phyloP scores from a whole-genome alignment of 2,329 filamentous ascomycete species.

The Calonectria multiphialidica region DNA sequence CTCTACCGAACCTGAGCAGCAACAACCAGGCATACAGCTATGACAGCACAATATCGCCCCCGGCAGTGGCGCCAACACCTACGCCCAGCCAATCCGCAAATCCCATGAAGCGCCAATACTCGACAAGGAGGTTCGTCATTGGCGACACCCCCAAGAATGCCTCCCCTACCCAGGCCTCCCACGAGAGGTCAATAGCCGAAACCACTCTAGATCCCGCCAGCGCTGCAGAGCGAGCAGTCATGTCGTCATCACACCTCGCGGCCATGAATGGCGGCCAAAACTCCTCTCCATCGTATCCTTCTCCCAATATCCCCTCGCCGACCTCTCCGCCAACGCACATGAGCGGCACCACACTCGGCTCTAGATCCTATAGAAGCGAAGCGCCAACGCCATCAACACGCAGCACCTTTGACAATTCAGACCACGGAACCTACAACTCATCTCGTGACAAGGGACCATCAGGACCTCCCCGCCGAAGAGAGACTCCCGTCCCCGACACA shows the following conservation, averaged over 20 bases:
- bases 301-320: slow-evolving; percentile 77
- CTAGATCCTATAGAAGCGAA: slow-evolving; percentile 71
- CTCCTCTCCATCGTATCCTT: slow-evolving; percentile 68
- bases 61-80: slow-evolving; percentile 62
- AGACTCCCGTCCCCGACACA: slow-evolving; percentile 73
- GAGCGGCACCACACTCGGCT: slow-evolving; percentile 68
- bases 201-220: slow-evolving; percentile 76
- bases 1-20: slow-evolving; percentile 71
- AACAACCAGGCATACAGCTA: slow-evolving; percentile 61
- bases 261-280: slow-evolving; percentile 72
- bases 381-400: slow-evolving; percentile 66
- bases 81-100: slow-evolving; percentile 61
- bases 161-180: slow-evolving; percentile 79
- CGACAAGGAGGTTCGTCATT: slow-evolving; percentile 80
- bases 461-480: slow-evolving; percentile 66
- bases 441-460: slow-evolving; percentile 45
- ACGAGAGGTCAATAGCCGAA: slow-evolving; percentile 74
- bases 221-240: slow-evolving; percentile 74
- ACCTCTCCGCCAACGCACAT: slow-evolving; percentile 73
- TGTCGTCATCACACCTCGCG: slow-evolving; percentile 77
- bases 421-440: slow-evolving; percentile 47
- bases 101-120: slow-evolving; percentile 77
- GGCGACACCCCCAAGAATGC: slow-evolving; percentile 80
- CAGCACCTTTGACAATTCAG: slow-evolving; percentile 66
- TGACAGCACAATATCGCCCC: slow-evolving; percentile 64